Evolutionary conservation across 208 protist species (phyloP), one percentile per base, ranked within the genome.

Genomic region (Acanthamoeba lenticulata): DNA sequence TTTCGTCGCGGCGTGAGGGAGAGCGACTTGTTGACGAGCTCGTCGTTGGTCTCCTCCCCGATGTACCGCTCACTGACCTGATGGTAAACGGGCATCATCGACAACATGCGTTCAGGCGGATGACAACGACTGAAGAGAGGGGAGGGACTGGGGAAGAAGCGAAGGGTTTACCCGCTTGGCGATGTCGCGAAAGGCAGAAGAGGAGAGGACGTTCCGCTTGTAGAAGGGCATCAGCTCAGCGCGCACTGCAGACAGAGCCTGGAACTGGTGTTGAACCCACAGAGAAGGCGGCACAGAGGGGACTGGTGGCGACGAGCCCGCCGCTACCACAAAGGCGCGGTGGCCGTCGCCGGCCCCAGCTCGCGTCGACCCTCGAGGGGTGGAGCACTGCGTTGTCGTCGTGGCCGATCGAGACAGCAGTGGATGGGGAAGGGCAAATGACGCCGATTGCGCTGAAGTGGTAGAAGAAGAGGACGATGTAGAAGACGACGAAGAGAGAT

Each of bases 181-280:
- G 83, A 90, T 62, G 32, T 90, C 57, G 29, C 52, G 32, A 45
- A 72, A 90, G 9, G 65, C 34, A 17, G 4, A 42, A 0, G 34
- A 47, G 34, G 83, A 90, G 1, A 90, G 52, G 27, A 69, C 9
- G 19, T 69, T 47, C 52, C 69, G 65, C 52, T 90, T 90, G 52
- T 42, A 90, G 40, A 90, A 45, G 21, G 83, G 83, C 83, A 90
- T 90, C 45, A 90, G 57, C 83, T 90, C 83, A 0, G 52, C 38
- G 57, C 83, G 83, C 47, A 90, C 57, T 62, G 57, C 47, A 90
- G 83, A 90, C 40, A 90, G 52, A 72, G 83, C 83, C 45, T 90
- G 83, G 69, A 90, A 90, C 52, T 90, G 47, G 83, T 90, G 83
- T 90, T 90, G 83, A 9, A 32, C 27, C 36, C 65, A 32, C 36